Percentiles rank a stretch among this genome's conserved stretches.
Evolutionary conservation across 176 grass and related monocot genomes (phyloP).

Genomic region (Tillandsia fasciculata): DNA sequence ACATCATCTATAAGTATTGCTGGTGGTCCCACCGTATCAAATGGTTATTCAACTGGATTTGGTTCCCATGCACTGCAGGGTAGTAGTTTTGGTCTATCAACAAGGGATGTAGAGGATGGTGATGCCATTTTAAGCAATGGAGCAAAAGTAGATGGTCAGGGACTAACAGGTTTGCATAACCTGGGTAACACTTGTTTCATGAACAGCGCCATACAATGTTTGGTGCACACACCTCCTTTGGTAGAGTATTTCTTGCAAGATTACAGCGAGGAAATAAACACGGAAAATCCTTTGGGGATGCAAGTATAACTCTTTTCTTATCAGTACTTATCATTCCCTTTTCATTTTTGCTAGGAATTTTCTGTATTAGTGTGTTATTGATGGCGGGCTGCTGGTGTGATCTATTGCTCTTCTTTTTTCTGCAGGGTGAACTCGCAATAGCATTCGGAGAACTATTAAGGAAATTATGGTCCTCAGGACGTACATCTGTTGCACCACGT

Average conservation of each 20-base stretch:
- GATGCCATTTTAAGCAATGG: conserved; percentile 48
- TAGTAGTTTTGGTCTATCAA: conserved; percentile 46
- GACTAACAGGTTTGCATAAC: conserved; percentile 85
- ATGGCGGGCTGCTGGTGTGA: not conserved
- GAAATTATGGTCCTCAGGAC: conserved; percentile 78
- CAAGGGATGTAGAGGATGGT: conserved; percentile 45
- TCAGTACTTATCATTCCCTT: not conserved
- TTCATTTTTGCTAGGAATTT: not conserved
- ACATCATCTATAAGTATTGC: conserved; percentile 83
- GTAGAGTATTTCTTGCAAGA: conserved; percentile 86
- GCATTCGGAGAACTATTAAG: conserved; percentile 84
- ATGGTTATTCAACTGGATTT: conserved; percentile 62
- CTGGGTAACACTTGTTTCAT: conserved; percentile 99
- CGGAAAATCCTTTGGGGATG: conserved; percentile 90
- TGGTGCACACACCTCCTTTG: conserved; percentile 85
- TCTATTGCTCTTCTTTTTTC: conserved; percentile 8
- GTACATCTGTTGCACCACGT: conserved; percentile 71
- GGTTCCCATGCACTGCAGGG: conserved; percentile 49
- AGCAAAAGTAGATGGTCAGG: conserved; percentile 47
- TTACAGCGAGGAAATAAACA: conserved; percentile 82
- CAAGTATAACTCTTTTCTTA: conserved; percentile 44
- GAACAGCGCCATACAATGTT: conserved; percentile 90
- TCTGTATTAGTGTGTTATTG: not conserved
- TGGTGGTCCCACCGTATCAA: conserved; percentile 68
- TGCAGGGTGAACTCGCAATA: conserved; percentile 85